Evolutionary conservation across 352 stramenopile genomes (phyloP).

Genomic region (Pythium monospermum): DNA sequence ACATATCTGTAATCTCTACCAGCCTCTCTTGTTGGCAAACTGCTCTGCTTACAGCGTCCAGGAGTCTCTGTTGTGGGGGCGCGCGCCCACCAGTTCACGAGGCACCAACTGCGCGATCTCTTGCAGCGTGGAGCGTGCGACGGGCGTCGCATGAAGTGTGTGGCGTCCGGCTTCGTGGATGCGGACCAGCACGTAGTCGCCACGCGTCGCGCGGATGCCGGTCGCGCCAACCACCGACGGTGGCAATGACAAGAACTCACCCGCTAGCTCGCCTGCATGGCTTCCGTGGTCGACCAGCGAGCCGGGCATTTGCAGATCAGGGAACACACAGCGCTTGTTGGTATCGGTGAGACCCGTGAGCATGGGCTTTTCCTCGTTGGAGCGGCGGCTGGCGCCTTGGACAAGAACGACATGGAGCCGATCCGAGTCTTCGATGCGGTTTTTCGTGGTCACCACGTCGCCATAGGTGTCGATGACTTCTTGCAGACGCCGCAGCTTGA

Average conservation of each 20-base stretch:
- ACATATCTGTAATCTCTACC: too few species aligned
- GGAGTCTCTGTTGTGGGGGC: slow-evolving; percentile 19
- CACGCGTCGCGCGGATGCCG: slow-evolving; percentile 42
- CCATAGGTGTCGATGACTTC: slow-evolving; percentile 96
- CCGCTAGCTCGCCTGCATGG: slow-evolving; percentile 28
- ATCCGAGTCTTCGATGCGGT: slow-evolving; percentile 88
- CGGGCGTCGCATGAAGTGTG: slow-evolving; percentile 76
- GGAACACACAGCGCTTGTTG: slow-evolving; percentile 88
- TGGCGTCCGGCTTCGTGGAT: slow-evolving; percentile 75
- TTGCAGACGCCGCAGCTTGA: slow-evolving; percentile 94
- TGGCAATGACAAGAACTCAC: slow-evolving; percentile 44
- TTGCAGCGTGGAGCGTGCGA: slow-evolving; percentile 68
- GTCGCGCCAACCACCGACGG: slow-evolving; percentile 15
- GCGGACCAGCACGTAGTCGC: slow-evolving; percentile 83
- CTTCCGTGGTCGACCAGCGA: slow-evolving; percentile 45
- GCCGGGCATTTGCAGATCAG: slow-evolving; percentile 43
- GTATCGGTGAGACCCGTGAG: slow-evolving; percentile 85
- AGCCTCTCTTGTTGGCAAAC: neutral
- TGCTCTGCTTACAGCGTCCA: slow-evolving; percentile 15
- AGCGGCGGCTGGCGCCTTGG: slow-evolving; percentile 89
- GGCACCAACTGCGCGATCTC: slow-evolving; percentile 55
- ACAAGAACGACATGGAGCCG: slow-evolving; percentile 95
- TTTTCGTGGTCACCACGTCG: slow-evolving; percentile 88
- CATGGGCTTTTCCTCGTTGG: slow-evolving; percentile 60
- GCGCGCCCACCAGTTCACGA: slow-evolving; percentile 48